Base-by-base conservation (phyloP, 257 asterid genomes). In the Solanum pennellii region DNA sequence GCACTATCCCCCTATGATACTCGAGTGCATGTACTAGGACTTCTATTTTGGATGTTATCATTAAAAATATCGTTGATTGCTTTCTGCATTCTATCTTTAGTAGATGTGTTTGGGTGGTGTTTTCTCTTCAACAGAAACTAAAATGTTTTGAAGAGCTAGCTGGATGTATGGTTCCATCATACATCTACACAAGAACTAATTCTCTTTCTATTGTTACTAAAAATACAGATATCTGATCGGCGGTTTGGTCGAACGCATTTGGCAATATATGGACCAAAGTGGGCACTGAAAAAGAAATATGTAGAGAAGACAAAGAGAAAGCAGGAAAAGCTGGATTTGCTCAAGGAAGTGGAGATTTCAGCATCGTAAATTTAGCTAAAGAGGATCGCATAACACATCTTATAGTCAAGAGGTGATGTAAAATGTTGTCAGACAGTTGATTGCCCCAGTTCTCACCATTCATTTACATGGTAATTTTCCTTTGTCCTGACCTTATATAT, bases 231-330 rank as follows among this genome's bases (percentile, higher is more conserved):
- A 92, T 94, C 99, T 89, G 99, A 96, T 91, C 91, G 99, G 91
- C 87, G 98, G 88, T 96, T 97, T 93, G 99, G 99, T n/a, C 93
- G 99, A 89, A 97, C 99, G 4, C 93, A 95, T 90, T 91, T 97
- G 27, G 99, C 97, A 16, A 93, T 97, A 93, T 97, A 97, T 73
- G 99, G 99, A 90, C 99, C 99, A 59, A 91, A 87, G 42, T 97
- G 99, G 99, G 98, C 99, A 60, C 94, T 93, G 79, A 97, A 94
- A 92, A 94, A 92, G 91, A 93, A 90, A 88, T 90, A 90, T 76
- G 29, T 60, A n/a, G 91, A 89, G 82, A 85, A 83, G 59, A 87
- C 68, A 66, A 41, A 35, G 65, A 83, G 86, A 77, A 66, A 12
- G 85, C 39, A 71, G 39, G 37, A 62, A 65, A 45, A 60, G 72